Conservation (phyloP, 2,329 filamentous ascomycete genomes). For the Alternaria atra region DNA sequence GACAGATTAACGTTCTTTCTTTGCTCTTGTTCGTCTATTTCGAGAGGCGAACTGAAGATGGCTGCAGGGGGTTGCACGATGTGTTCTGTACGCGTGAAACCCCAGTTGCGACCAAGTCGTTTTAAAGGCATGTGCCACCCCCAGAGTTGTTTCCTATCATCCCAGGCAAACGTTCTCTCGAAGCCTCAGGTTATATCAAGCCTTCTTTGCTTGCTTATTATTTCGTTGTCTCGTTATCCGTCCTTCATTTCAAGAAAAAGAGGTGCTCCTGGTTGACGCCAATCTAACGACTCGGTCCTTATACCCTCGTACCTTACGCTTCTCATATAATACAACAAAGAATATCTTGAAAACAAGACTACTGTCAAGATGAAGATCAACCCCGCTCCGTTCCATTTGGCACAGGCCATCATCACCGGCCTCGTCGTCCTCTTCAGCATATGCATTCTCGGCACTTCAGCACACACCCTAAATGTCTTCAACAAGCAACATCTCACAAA, state of each 20-base stretch:
- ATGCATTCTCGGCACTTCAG: constrained; percentile 55
- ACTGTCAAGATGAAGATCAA: constrained; percentile 47
- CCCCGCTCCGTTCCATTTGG: constrained; percentile 48
- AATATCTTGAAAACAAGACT: background rate
- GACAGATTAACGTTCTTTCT: constrained; percentile 28
- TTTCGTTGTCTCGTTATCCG: constrained; percentile 27
- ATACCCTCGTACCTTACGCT: constrained; percentile 8
- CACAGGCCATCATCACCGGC: constrained; percentile 45
- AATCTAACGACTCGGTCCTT: constrained; percentile 9
- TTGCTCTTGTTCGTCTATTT: constrained; percentile 19
- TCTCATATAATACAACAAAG: constrained; percentile 3
- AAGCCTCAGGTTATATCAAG: constrained; percentile 27
- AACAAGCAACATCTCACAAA: constrained; percentile 54
- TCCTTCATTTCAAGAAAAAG: constrained; percentile 34
- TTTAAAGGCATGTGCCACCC: constrained; percentile 46
- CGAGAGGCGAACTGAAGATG: constrained; percentile 7
- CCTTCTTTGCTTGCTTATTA: constrained; percentile 15
- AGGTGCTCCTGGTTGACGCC: constrained; percentile 44
- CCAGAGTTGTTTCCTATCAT: constrained; percentile 26
- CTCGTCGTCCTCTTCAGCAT: constrained; percentile 53
- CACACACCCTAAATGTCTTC: constrained; percentile 55
- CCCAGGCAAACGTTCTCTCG: constrained; percentile 22
- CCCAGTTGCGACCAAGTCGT: constrained; percentile 39
- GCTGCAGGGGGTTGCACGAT: constrained; percentile 17
- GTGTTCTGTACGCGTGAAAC: constrained; percentile 38